Evolutionary conservation across 2,329 filamentous ascomycete species (phyloP).

Genomic region (Arthrobotrys sinensis): DNA sequence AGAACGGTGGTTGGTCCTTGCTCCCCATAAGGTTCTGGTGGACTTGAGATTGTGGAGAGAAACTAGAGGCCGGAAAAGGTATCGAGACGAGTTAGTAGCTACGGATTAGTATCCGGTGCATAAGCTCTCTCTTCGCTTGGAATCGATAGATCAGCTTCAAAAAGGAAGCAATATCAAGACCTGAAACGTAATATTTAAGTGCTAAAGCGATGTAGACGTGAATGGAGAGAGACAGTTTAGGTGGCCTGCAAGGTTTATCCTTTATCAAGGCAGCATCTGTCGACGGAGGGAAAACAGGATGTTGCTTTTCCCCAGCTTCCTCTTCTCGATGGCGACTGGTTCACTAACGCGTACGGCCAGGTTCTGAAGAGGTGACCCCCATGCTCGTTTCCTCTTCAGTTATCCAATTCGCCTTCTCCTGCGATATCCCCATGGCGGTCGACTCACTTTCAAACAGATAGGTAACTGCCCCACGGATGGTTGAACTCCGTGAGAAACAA

Average conservation of each 20-base stretch:
- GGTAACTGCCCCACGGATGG: slow-evolving; percentile 50
- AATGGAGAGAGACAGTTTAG: slow-evolving; percentile 13
- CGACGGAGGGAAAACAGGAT: slow-evolving; percentile 46
- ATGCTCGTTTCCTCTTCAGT: slow-evolving; percentile 51
- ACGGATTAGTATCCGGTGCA: slow-evolving; percentile 38
- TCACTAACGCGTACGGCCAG: slow-evolving; percentile 24
- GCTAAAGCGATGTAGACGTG: slow-evolving; percentile 32
- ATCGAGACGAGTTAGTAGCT: slow-evolving; percentile 16
- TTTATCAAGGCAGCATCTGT: slow-evolving; percentile 50
- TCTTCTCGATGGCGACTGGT: slow-evolving; percentile 48
- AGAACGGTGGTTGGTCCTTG: slow-evolving; percentile 47
- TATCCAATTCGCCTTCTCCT: slow-evolving; percentile 34
- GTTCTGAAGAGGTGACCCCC: slow-evolving; percentile 49
- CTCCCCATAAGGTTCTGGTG: slow-evolving; percentile 40
- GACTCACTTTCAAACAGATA: slow-evolving; percentile 60
- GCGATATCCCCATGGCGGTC: slow-evolving; percentile 36
- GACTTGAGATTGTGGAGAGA: slow-evolving; percentile 36
- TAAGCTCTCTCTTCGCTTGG: slow-evolving; percentile 41
- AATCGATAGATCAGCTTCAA: slow-evolving; percentile 29
- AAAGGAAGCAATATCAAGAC: slow-evolving; percentile 41
- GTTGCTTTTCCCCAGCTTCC: slow-evolving; percentile 53
- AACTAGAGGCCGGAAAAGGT: slow-evolving; percentile 19
- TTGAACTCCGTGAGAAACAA: slow-evolving; percentile 31
- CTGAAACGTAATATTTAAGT: slow-evolving; percentile 57
- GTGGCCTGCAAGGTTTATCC: slow-evolving; percentile 53